Evolutionary conservation across 768 basidiomycete genomes (phyloP), one percentile per base, ranked within the genome.

Genomic region (Termitomyces sp.): DNA sequence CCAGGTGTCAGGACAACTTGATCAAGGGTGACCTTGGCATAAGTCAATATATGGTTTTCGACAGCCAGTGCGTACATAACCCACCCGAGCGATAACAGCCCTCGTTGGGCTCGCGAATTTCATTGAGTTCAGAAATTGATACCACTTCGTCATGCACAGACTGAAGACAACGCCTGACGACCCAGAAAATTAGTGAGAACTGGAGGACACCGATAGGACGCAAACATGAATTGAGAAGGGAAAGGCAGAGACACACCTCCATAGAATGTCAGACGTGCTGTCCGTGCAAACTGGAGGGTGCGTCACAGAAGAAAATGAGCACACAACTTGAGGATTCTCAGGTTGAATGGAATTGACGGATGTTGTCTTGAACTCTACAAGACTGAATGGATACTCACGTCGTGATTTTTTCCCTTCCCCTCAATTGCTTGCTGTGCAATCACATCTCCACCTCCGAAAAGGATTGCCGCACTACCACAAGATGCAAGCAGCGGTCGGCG

Each of bases 361-460:
- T 11, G 50, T 54, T 30, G 24, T 44, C 43, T 0, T 26, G 14
- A 14, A 24, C 15, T 12, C 7, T 9, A 35, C 34, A 35, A 12
- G 34, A 14, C 22, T 5, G 14, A 22, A 35, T 11, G 5, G 15
- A 49, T 11, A 75, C 83, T 60, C 59, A 90, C 88, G 60, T 97
- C 93, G 64, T 96, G 93, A 2, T 84, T 68, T 52, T 64, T 73
- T 6, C 91, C 90, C 60, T 74, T 80, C 63, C 74, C 75, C 65
- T 95, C 94, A 19, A 95, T 79, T 1, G 73, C 79, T 68, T 96
- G 94, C 69, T 97, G 93, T 0, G 93, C 93, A 42, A 95, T 79
- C 1, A 93, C 62, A 65, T 93, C 91, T 21, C 88, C 90, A 6
- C 79, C 74, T 43, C 87, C 85, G 59, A 91, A 92, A 9, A 92